Evolutionary conservation across 352 stramenopile species (phyloP).

Genomic region (Pythium angustatum): DNA sequence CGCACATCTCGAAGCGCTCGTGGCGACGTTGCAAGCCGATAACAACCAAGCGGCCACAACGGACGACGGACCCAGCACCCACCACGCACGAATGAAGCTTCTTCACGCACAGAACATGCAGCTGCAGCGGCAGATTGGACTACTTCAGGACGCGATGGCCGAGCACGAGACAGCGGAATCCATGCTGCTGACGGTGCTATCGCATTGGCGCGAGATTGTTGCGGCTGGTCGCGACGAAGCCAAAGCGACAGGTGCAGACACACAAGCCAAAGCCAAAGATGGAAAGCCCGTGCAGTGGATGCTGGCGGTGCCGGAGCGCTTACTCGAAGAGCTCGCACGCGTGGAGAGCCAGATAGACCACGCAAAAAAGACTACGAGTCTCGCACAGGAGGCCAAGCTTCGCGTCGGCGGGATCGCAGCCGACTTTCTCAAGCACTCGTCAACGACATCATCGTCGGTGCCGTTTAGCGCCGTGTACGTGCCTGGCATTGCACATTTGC

Average conservation of each 20-base stretch:
- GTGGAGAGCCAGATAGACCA: constrained; percentile 27
- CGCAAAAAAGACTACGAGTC: constrained; percentile 14
- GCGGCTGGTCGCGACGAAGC: constrained; percentile 47
- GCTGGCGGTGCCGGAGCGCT: constrained; percentile 19
- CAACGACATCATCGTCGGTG: constrained; percentile 17
- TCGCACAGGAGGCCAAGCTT: constrained; percentile 21
- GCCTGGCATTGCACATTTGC: constrained; percentile 22
- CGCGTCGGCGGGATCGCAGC: constrained; percentile 21
- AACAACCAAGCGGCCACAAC: constrained; percentile 18
- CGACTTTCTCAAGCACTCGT: constrained; percentile 17
- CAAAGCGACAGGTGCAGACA: constrained; percentile 39
- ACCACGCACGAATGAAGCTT: constrained; percentile 35
- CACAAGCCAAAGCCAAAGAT: constrained; percentile 15
- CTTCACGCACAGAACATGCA: constrained; percentile 66
- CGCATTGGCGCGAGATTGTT: constrained; percentile 45
- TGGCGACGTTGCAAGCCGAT: constrained; percentile 35
- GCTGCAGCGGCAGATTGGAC: constrained; percentile 48
- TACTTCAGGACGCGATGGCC: constrained; percentile 44
- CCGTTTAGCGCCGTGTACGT: constrained; percentile 16
- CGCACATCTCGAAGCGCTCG: constrained; percentile 45
- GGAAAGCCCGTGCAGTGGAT: constrained; percentile 31
- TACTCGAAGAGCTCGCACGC: constrained; percentile 25
- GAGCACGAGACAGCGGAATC: constrained; percentile 39
- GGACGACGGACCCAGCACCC: not conserved
- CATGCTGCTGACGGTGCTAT: constrained; percentile 38